Base-by-base conservation (phyloP, 1,139 yeast genomes). In the Keqinozyma sinolaborantium region DNA sequence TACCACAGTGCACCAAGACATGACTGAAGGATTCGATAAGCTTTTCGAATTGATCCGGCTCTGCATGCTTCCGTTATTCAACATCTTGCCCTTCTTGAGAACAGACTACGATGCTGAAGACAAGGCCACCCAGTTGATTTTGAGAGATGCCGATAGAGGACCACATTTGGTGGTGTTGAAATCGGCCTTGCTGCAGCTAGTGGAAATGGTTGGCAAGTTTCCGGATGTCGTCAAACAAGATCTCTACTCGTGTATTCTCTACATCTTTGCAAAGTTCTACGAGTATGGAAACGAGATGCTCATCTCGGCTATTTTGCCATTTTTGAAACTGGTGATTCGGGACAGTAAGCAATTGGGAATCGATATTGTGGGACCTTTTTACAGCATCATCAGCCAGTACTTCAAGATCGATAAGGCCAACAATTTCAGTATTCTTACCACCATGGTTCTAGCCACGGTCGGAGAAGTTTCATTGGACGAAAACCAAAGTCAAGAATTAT, bases 41-140 rank as follows among this genome's bases (percentile, higher is more conserved):
- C 60, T 86, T 30, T 86, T 88, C 51, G 97, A 90, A 50, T 64
- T 90, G 23, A 61, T 87, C 28, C 69, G 95, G 43, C 70, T 88
- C n/a, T 75, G 76, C 13, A 70, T 84, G 68, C 64, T 82, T 18
- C 82, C 87, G 0, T 60, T 86, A 11, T 72, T 79, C 26, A 67
- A 68, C 24, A 58, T 71, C 6, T 59, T 84, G 23, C 90, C 94
- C 8, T 77, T 79, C 35, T 60, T 83, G 35, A 68, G 74, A 35
- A 70, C 66, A 16, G 71, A 66, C 38, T 68, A 42, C 40, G 70
- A 67, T 40, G 46, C 58, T 3, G 49, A 48, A 14, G 64, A 57
- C 30, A 60, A 58, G 14, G 61, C 60, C 5, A 56, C 62, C 10
- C 51, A 56, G 28, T 44, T 60, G 34, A 52, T 40, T 14, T 57